Percentiles rank a stretch among this genome's conserved stretches.
These are phyloP conservation scores for Epichloe sp. DNA, from an alignment of 2,329 filamentous ascomycete species.

Conservation along the genomic window DNA sequence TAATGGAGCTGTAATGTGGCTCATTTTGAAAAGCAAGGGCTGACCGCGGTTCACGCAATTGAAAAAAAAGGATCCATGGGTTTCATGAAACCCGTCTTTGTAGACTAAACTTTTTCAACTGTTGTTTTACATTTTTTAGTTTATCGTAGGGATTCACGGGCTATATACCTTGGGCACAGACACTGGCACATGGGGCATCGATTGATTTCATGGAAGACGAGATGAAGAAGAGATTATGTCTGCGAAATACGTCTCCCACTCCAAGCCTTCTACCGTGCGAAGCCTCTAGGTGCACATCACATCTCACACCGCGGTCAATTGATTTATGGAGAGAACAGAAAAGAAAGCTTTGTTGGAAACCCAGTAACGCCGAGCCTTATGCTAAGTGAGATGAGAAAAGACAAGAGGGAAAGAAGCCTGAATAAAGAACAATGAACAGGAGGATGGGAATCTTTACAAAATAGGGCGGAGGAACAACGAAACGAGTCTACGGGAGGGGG, in stretches of 20 bases:
- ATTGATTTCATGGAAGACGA: constrained; percentile 11
- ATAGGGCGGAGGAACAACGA: not conserved
- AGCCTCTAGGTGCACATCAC: no score
- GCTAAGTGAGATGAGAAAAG: constrained; percentile 15
- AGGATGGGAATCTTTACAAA: not conserved
- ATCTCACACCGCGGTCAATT: no score
- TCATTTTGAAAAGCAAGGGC: not conserved
- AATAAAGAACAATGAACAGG: no score
- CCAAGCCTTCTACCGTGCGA: not conserved
- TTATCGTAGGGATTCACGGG: constrained; percentile 7
- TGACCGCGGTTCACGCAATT: not conserved
- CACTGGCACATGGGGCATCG: not conserved
- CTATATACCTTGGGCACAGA: constrained; percentile 17
- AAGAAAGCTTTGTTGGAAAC: constrained; percentile 6
- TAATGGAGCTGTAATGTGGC: constrained; percentile 33
- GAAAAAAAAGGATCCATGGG: not conserved
- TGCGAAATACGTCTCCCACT: not conserved
- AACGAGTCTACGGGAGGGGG: not conserved
- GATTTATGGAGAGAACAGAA: not conserved
- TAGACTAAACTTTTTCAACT: not conserved
- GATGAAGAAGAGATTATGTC: constrained; percentile 5
- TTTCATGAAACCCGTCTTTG: not conserved
- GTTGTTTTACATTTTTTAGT: not conserved
- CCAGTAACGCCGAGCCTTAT: constrained; percentile 27
- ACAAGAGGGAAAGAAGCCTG: constrained; percentile 5